These are phyloP conservation scores for Gomphus bonarii DNA, from an alignment of 1,284 basidiomycete species.

Conservation along the genomic window DNA sequence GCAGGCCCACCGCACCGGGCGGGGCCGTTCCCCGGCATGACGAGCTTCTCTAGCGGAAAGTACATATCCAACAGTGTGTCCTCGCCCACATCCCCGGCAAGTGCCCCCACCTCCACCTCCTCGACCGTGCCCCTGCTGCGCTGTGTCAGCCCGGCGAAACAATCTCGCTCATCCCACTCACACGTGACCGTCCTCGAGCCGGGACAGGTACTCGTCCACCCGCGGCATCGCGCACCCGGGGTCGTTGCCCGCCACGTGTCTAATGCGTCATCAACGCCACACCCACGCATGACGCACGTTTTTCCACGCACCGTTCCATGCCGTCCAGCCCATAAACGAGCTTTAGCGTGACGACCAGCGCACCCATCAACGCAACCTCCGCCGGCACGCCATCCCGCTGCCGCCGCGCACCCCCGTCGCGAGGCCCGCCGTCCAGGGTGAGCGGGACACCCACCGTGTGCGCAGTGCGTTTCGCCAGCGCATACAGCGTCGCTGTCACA, in stretches of 20 bases:
- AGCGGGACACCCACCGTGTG: slow-evolving; percentile 49
- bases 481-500: slow-evolving; percentile 48
- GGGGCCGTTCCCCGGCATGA: too few relatives aligned
- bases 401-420: slow-evolving; percentile 21
- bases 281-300: slow-evolving; percentile 32
- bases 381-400: slow-evolving; percentile 55
- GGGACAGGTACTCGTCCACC: slow-evolving; percentile 45
- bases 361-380: slow-evolving; percentile 63
- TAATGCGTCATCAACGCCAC: slow-evolving; percentile 22
- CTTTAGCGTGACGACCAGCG: slow-evolving; percentile 66
- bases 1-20: too few relatives aligned
- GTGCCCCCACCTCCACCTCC: too few relatives aligned
- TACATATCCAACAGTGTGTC: too few relatives aligned
- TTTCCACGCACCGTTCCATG: not conserved
- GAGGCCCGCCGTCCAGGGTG: slow-evolving; percentile 36
- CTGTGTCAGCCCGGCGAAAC: not conserved
- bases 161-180: not conserved
- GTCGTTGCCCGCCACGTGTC: slow-evolving; percentile 38
- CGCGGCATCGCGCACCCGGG: slow-evolving; percentile 55
- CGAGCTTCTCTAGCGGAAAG: too few relatives aligned
- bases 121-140: too few relatives aligned
- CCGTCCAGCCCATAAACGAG: slow-evolving; percentile 79
- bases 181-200: not conserved
- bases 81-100: too few relatives aligned
- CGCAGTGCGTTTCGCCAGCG: slow-evolving; percentile 47